Conservation (phyloP, 1,284 basidiomycete species). For the Apiotrichum montevideense region DNA sequence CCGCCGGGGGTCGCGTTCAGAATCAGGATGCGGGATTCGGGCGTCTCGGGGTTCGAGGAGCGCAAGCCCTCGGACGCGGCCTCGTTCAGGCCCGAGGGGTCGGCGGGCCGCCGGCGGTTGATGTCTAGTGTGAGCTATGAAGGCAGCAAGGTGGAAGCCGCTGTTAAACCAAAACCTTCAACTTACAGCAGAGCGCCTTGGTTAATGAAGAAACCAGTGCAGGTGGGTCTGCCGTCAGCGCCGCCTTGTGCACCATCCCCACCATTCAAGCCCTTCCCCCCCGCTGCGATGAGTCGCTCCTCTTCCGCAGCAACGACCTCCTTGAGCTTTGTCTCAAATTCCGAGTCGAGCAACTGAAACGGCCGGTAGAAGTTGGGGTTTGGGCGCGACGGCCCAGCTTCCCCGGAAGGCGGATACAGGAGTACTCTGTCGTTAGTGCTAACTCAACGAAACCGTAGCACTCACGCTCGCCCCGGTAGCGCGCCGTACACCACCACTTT, state of each 20-base stretch:
- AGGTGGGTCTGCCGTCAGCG: slow-evolving; percentile 48
- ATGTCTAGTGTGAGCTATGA: slow-evolving; percentile 57
- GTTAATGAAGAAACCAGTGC: slow-evolving; percentile 79
- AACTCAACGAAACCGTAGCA: background rate
- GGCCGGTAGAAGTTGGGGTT: slow-evolving; percentile 70
- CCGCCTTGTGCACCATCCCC: background rate
- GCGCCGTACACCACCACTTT: slow-evolving; percentile 86
- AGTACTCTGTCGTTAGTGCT: slow-evolving; percentile 19
- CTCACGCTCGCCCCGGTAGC: slow-evolving; percentile 61
- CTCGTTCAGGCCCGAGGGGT: slow-evolving; percentile 35
- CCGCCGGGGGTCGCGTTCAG: slow-evolving; percentile 74
- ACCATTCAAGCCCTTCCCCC: slow-evolving; percentile 51
- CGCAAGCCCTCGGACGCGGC: slow-evolving; percentile 5
- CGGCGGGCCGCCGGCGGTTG: slow-evolving; percentile 60
- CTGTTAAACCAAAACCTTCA: no score
- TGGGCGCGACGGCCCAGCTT: slow-evolving; percentile 40
- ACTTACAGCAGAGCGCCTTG: slow-evolving; percentile 81
- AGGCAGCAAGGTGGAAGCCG: background rate
- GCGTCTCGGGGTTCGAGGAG: slow-evolving; percentile 21
- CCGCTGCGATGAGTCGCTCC: slow-evolving; percentile 51
- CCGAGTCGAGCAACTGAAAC: slow-evolving; percentile 57
- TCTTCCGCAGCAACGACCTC: slow-evolving; percentile 59
- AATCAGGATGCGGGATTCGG: slow-evolving; percentile 79
- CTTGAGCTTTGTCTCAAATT: slow-evolving; percentile 63
- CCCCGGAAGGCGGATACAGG: slow-evolving; percentile 36